Percentiles rank a stretch among this genome's conserved stretches.
Evolutionary conservation across 805 yeast genomes (phyloP).

Genomic region (Candida caryicola): DNA sequence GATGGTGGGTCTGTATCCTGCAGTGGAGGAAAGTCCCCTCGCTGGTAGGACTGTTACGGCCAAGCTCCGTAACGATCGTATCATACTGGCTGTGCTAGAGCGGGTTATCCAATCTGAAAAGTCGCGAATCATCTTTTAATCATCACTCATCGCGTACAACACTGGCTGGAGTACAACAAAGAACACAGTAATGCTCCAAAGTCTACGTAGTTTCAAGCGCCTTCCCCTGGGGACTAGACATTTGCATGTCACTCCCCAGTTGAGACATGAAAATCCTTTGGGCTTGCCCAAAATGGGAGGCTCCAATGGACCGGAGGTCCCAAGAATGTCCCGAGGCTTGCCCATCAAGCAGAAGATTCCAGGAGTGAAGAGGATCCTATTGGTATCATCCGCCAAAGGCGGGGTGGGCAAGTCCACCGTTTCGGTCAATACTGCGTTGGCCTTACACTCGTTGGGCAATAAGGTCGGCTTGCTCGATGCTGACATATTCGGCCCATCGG

Average conservation of each 20-base stretch:
- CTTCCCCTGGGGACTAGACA: no score
- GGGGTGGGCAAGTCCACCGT: conserved; percentile 84
- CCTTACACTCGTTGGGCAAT: conserved; percentile 51
- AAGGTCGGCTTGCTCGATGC: conserved; percentile 72
- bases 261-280: conserved; percentile 38
- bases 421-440: conserved; percentile 63
- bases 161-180: no score
- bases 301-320: conserved; percentile 24
- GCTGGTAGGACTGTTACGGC: no score
- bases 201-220: no score
- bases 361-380: conserved; percentile 57
- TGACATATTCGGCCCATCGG: conserved; percentile 82
- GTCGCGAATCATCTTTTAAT: no score
- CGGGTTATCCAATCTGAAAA: no score
- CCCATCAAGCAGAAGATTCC: conserved; percentile 56
- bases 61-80: no score
- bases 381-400: conserved; percentile 76
- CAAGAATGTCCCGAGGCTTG: conserved; percentile 49
- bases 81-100: no score
- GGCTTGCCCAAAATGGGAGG: conserved; percentile 31
- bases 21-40: no score
- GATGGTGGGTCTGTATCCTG: conserved; percentile 65
- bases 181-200: no score
- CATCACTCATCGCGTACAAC: no score
- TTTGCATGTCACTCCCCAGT: conserved; percentile 1